Conservation (phyloP, 208 protist genomes). For the Wallacemonas sp. region DNA sequence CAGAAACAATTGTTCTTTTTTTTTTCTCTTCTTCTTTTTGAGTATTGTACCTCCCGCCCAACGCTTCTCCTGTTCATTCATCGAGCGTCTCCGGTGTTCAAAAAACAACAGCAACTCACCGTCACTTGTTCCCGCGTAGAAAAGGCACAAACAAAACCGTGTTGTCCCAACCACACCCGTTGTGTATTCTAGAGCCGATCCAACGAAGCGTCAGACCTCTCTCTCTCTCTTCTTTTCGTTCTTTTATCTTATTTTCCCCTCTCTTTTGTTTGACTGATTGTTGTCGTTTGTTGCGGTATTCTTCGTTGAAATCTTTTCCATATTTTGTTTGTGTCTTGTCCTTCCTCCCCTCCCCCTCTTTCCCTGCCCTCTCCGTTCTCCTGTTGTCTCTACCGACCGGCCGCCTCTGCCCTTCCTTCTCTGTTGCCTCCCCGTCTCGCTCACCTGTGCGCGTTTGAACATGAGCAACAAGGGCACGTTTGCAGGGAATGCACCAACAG, state of each 20-base stretch:
- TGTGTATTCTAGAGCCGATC: slow-evolving; percentile 6
- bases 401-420: background rate
- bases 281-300: background rate
- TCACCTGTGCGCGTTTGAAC: slow-evolving; percentile 5
- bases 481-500: background rate
- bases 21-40: background rate
- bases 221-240: slow-evolving; percentile 3
- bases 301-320: background rate
- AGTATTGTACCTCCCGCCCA: background rate
- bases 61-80: background rate
- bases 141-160: too few species aligned
- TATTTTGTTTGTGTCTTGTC: slow-evolving; percentile 2
- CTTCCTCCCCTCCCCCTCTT: too few species aligned
- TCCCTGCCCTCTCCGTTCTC: too few species aligned
- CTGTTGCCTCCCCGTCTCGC: background rate
- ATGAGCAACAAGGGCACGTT: background rate
- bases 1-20: background rate
- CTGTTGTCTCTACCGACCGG: background rate
- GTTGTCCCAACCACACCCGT: background rate
- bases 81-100: slow-evolving; percentile 3
- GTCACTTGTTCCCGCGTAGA: too few species aligned
- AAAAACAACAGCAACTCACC: background rate
- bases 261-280: slow-evolving; percentile 2
- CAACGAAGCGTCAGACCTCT: background rate
- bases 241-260: slow-evolving; percentile 1